Evolutionary conservation across 2,329 filamentous ascomycete genomes (phyloP).

Genomic region (Fusarium subtropicale): DNA sequence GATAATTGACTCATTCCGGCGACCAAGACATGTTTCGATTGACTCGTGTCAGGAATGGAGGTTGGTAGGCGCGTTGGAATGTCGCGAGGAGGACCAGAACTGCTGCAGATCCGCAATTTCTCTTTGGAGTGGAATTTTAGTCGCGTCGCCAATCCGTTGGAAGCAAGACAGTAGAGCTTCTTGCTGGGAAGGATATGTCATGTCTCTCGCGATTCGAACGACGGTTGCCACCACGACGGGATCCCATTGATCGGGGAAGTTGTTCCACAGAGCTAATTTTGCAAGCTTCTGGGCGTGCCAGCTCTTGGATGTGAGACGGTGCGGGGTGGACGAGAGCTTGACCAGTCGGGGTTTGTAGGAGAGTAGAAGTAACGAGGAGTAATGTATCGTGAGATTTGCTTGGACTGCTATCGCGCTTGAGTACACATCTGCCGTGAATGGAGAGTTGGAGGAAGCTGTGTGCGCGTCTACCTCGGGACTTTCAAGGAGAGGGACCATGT

Average conservation of each 20-base stretch:
- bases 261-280: constrained; percentile 46
- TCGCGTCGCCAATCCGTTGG: constrained; percentile 17
- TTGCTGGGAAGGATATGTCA: constrained; percentile 22
- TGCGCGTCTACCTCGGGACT: constrained; percentile 9
- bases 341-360: constrained; percentile 14
- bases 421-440: constrained; percentile 25
- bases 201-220: constrained; percentile 42
- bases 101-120: constrained; percentile 22
- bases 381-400: constrained; percentile 10
- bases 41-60: background rate
- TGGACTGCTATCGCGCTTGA: constrained; percentile 17
- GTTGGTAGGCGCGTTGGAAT: constrained; percentile 12
- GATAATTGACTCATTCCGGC: background rate
- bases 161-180: constrained; percentile 17
- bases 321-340: constrained; percentile 6
- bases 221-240: constrained; percentile 47
- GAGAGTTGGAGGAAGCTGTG: background rate
- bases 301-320: constrained; percentile 7
- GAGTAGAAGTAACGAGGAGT: constrained; percentile 10
- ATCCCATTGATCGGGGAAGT: constrained; percentile 50
- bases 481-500: constrained; percentile 15
- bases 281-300: constrained; percentile 50
- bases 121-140: constrained; percentile 6
- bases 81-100: constrained; percentile 21
- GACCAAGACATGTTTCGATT: too few relatives aligned